phyloP scores from a whole-genome alignment of 148 eudicot species.

The Suaeda aralocaspica region DNA sequence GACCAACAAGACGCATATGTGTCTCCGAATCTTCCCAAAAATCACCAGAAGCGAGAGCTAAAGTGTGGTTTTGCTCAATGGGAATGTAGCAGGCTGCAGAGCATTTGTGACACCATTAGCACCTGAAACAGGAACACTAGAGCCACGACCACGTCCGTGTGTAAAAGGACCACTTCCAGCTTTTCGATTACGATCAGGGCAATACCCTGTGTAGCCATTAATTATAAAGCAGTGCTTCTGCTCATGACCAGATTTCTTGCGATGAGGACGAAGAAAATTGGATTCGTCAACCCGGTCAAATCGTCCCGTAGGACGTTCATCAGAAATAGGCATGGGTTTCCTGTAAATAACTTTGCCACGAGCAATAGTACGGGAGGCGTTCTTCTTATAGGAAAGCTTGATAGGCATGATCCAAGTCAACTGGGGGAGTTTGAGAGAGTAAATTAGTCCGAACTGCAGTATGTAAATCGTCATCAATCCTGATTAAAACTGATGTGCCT shows the following conservation, averaged over 20 bases:
- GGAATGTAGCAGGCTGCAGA: background rate
- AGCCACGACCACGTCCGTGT: too few species aligned
- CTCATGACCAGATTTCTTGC: background rate
- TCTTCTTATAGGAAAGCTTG: background rate
- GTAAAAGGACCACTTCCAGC: too few species aligned
- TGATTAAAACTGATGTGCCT: background rate
- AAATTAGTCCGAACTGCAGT: background rate
- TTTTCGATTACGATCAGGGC: too few species aligned
- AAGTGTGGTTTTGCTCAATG: background rate
- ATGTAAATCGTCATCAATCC: background rate
- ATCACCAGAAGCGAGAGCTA: background rate
- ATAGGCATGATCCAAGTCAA: background rate
- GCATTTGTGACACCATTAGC: too few species aligned
- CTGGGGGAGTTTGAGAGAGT: background rate
- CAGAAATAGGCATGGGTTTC: background rate
- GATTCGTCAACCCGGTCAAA: background rate
- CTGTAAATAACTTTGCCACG: background rate
- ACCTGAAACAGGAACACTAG: too few species aligned
- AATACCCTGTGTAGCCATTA: too few species aligned
- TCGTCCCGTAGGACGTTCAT: background rate
- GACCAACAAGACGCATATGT: background rate
- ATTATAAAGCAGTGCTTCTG: too few species aligned
- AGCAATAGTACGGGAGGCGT: too few species aligned
- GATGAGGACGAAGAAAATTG: background rate
- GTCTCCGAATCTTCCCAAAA: background rate